A percentile compares a stretch with the other conserved stretches of the same genome.
Conservation (phyloP, 192 early-diverging fungal genomes). For the Ramicandelaber brevisporus region DNA sequence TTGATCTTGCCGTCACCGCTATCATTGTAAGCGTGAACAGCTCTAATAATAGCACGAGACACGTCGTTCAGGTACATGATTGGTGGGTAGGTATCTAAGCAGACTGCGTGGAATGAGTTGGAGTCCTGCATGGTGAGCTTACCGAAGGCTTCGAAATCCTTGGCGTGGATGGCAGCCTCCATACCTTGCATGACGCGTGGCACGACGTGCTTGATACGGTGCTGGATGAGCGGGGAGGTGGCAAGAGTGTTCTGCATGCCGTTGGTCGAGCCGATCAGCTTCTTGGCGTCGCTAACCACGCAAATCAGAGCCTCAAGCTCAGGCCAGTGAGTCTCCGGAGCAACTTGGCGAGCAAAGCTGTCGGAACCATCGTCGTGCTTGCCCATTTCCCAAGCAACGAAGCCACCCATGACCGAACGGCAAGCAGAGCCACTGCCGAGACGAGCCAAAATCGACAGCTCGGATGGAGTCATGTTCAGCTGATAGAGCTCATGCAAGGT, state of each 20-base stretch:
- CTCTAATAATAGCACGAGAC: slow-evolving; percentile 59
- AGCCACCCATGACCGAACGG: slow-evolving; percentile 90
- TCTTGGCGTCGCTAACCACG: slow-evolving; percentile 79
- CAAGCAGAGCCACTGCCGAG: slow-evolving; percentile 94
- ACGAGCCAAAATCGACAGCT: slow-evolving; percentile 74
- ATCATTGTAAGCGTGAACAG: slow-evolving; percentile 69
- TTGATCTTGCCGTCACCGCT: slow-evolving; percentile 21
- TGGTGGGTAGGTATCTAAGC: slow-evolving; percentile 95
- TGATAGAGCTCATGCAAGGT: slow-evolving; percentile 50
- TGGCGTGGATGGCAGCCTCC: slow-evolving; percentile 49
- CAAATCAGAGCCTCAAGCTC: slow-evolving; percentile 86
- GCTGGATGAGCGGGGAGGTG: slow-evolving; percentile 61
- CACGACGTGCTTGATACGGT: slow-evolving; percentile 67
- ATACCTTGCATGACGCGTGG: slow-evolving; percentile 75
- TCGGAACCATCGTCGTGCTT: slow-evolving; percentile 47
- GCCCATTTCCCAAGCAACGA: slow-evolving; percentile 96
- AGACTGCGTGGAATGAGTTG: slow-evolving; percentile 98
- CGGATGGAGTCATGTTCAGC: slow-evolving; percentile 36
- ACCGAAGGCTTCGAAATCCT: slow-evolving; percentile 80
- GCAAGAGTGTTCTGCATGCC: slow-evolving; percentile 96
- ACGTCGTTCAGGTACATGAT: slow-evolving; percentile 96
- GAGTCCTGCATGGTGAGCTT: slow-evolving; percentile 93
- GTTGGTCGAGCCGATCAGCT: slow-evolving; percentile 68
- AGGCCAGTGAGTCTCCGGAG: slow-evolving; percentile 76
- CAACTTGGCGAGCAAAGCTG: slow-evolving; percentile 80